Evolutionary conservation across 805 yeast species (phyloP).

Genomic region (Tetrapisispora phaffii): DNA sequence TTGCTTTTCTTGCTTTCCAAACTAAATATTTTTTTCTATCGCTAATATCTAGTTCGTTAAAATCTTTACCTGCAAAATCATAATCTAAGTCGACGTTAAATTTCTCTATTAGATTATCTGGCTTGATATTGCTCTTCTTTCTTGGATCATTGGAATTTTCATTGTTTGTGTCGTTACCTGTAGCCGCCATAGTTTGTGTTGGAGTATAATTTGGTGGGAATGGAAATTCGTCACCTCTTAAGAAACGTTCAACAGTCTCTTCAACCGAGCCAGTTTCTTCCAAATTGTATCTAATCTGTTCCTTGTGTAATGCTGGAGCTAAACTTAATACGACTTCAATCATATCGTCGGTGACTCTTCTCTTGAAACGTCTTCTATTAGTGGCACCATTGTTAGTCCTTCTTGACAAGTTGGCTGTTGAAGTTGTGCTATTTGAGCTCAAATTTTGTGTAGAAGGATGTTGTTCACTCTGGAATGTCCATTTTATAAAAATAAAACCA

Average conservation of each 20-base stretch:
- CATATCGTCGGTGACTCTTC: constrained; percentile 61
- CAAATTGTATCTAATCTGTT: constrained; percentile 65
- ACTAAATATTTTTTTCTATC: constrained; percentile 37
- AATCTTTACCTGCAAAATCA: constrained; percentile 11
- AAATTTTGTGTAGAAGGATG: constrained; percentile 29
- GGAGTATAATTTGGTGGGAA: constrained; percentile 37
- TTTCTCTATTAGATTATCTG: constrained; percentile 24
- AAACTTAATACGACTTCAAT: constrained; percentile 74
- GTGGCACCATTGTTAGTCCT: constrained; percentile 1
- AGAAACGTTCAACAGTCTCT: constrained; percentile 58
- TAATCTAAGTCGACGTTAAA: constrained; percentile 20
- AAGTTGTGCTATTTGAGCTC: not conserved
- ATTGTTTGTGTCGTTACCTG: not conserved
- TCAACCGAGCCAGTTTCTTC: constrained; percentile 74
- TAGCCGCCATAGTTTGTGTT: constrained; percentile 6
- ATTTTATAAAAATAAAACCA: constrained; percentile 52
- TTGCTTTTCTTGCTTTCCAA: constrained; percentile 48
- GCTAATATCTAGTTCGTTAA: constrained; percentile 15
- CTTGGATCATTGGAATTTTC: constrained; percentile 18
- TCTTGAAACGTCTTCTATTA: constrained; percentile 19
- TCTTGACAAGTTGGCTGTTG: constrained; percentile 3
- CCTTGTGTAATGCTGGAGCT: constrained; percentile 61
- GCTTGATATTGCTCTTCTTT: constrained; percentile 23
- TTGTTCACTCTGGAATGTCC: constrained; percentile 55
- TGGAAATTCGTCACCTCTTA: constrained; percentile 53